A percentile compares a stretch with the other conserved stretches of the same genome.
Conservation (phyloP, 139 green algal species). For the Coelastrella sp. region DNA sequence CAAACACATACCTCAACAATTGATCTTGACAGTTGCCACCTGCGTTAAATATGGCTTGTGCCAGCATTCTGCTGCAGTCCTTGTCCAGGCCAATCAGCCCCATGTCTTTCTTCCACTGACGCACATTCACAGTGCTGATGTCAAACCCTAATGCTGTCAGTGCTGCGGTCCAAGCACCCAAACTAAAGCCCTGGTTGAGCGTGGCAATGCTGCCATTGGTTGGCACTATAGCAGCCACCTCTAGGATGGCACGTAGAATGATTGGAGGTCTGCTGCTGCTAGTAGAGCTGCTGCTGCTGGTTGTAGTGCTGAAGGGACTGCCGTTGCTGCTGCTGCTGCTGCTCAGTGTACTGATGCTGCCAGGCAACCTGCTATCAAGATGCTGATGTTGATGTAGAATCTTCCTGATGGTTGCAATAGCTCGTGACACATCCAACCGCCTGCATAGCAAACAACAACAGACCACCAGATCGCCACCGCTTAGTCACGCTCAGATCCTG, state of each 20-base stretch:
- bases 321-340: background rate
- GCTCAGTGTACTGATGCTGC: too few species aligned
- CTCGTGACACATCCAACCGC: constrained; percentile 14
- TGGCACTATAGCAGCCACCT: constrained; percentile 60
- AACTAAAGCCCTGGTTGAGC: constrained; percentile 15
- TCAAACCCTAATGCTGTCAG: constrained; percentile 65
- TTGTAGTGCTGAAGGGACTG: constrained; percentile 1
- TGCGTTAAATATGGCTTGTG: constrained; percentile 1
- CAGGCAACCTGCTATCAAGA: background rate
- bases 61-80: constrained; percentile 72
- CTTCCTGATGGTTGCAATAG: background rate
- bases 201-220: constrained; percentile 68
- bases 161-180: constrained; percentile 72
- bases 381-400: constrained; percentile 11
- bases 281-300: background rate
- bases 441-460: background rate
- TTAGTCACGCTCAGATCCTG: too few species aligned
- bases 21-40: background rate
- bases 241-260: constrained; percentile 59
- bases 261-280: background rate
- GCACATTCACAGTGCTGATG: constrained; percentile 56
- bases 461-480: too few species aligned
- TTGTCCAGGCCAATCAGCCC: constrained; percentile 72
- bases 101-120: constrained; percentile 76
- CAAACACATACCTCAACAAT: constrained; percentile 25